Evolutionary conservation across 371 early-diverging fungal species (phyloP).

Genomic region (Syncephalastrum monosporum): DNA sequence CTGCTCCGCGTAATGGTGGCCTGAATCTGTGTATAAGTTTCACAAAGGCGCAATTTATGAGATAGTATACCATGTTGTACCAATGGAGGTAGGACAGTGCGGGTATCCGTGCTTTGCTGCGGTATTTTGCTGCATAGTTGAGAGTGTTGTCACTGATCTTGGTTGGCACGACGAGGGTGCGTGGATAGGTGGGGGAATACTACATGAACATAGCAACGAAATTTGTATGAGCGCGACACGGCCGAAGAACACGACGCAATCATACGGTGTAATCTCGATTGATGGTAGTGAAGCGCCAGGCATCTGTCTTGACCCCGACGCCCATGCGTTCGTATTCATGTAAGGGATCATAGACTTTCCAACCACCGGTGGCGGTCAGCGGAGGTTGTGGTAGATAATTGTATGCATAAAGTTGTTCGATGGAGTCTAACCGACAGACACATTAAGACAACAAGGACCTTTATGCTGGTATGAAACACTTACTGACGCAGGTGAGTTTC

Average conservation of each 20-base stretch:
- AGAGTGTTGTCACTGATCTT: conserved; percentile 90
- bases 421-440: conserved; percentile 45
- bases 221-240: background rate
- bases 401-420: conserved; percentile 84
- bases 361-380: conserved; percentile 53
- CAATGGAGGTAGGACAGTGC: conserved; percentile 86
- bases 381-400: conserved; percentile 60
- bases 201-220: conserved; percentile 12
- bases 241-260: background rate
- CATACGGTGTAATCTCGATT: conserved; percentile 77
- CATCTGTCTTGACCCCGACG: conserved; percentile 60
- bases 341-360: conserved; percentile 77
- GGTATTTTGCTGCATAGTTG: conserved; percentile 86
- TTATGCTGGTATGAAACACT: background rate
- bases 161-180: conserved; percentile 78
- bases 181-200: conserved; percentile 92
- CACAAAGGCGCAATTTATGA: background rate
- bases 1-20: conserved; percentile 91
- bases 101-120: conserved; percentile 91
- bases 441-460: background rate
- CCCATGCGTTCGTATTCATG: conserved; percentile 88
- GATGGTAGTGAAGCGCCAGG: conserved; percentile 78
- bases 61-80: conserved; percentile 56
- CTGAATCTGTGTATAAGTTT: conserved; percentile 24
- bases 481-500: conserved; percentile 66